A percentile compares a stretch with the other conserved stretches of the same genome.
These are phyloP conservation scores for Ogataea nakhonphanomensis DNA, from an alignment of 805 yeast genomes.

Conservation along the genomic window DNA sequence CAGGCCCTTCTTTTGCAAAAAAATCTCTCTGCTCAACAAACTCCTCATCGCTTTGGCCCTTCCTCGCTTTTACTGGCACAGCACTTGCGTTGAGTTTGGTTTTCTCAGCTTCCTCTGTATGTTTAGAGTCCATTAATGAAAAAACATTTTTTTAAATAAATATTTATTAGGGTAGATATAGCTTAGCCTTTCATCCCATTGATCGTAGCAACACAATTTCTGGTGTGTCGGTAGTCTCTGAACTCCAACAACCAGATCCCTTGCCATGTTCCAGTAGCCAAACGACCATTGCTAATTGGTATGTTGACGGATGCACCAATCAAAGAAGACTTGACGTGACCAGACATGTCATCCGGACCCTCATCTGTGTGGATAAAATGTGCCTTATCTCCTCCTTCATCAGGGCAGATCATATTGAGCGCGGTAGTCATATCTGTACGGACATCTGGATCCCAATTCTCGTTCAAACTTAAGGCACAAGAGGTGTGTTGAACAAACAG, in stretches of 20 bases:
- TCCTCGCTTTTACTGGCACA: constrained; percentile 51
- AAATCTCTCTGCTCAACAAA: constrained; percentile 48
- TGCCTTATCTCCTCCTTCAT: constrained; percentile 42
- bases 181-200: constrained; percentile 47
- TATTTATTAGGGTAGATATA: not conserved
- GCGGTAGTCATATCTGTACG: constrained; percentile 64
- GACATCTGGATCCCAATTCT: constrained; percentile 79
- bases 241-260: constrained; percentile 78
- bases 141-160: not conserved
- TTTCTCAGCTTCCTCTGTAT: constrained; percentile 34
- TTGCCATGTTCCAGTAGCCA: constrained; percentile 83
- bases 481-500: constrained; percentile 77
- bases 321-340: constrained; percentile 62
- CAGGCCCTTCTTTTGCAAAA: constrained; percentile 57
- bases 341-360: constrained; percentile 84
- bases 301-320: constrained; percentile 64
- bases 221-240: constrained; percentile 57
- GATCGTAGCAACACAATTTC: constrained; percentile 69
- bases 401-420: constrained; percentile 66
- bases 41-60: constrained; percentile 68
- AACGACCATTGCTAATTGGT: constrained; percentile 65
- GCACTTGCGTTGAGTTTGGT: constrained; percentile 44
- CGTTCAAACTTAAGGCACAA: constrained; percentile 73
- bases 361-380: constrained; percentile 64
- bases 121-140: constrained; percentile 7